A percentile compares a stretch with the other conserved stretches of the same genome.
Evolutionary conservation across 2,329 filamentous ascomycete species (phyloP).

Genomic region (Claviceps sp.): DNA sequence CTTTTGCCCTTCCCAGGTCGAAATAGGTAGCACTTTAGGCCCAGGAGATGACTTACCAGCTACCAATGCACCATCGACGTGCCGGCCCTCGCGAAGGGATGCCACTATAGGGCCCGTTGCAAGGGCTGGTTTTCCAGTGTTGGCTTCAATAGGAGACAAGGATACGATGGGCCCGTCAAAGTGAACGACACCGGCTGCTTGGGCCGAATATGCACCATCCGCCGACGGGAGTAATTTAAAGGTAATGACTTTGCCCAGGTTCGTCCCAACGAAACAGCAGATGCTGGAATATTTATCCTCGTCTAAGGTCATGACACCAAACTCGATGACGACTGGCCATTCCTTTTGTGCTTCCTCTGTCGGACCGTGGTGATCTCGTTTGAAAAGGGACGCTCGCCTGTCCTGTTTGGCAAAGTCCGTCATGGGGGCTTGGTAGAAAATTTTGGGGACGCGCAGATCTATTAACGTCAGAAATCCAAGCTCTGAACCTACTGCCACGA

Average conservation of each 20-base stretch:
- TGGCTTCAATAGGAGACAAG: constrained; percentile 66
- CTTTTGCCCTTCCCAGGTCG: no score
- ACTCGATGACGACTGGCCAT: constrained; percentile 73
- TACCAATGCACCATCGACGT: constrained; percentile 68
- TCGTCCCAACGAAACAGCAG: constrained; percentile 81
- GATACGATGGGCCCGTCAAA: constrained; percentile 60
- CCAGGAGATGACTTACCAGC: constrained; percentile 38
- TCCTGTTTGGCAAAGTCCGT: constrained; percentile 63
- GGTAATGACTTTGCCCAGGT: constrained; percentile 67
- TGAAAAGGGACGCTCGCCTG: constrained; percentile 61
- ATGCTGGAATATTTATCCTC: constrained; percentile 95
- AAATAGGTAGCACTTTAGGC: no score
- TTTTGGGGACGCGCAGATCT: constrained; percentile 72
- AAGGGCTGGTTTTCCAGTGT: constrained; percentile 59
- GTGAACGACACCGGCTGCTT: constrained; percentile 53
- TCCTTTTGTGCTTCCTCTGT: constrained; percentile 39
- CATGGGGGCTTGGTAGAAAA: constrained; percentile 66
- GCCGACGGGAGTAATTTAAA: constrained; percentile 78
- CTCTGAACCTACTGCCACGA: constrained; percentile 77
- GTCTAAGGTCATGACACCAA: constrained; percentile 85
- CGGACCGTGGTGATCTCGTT: constrained; percentile 19
- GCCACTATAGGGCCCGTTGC: constrained; percentile 66
- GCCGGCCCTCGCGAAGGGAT: constrained; percentile 59
- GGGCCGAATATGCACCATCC: constrained; percentile 53
- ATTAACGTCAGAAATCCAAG: constrained; percentile 68